Percentiles rank a stretch among this genome's conserved stretches.
These are phyloP conservation scores for Candida nemodendra DNA, from an alignment of 805 yeast species.

Conservation along the genomic window DNA sequence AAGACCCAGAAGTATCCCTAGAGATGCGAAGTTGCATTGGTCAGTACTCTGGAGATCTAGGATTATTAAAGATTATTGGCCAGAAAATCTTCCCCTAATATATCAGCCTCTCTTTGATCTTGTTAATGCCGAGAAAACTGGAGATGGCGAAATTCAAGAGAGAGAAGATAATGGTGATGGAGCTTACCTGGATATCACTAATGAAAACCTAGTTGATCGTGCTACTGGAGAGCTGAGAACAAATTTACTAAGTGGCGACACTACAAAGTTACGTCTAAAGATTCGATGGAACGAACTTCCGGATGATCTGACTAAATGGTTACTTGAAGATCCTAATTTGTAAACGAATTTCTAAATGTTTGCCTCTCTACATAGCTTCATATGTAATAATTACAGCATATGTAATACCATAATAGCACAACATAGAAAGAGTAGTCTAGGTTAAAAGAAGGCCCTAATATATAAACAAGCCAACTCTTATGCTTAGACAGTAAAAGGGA, in stretches of 20 bases:
- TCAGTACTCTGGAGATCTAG: constrained; percentile 58
- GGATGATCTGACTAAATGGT: constrained; percentile 30
- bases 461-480: background rate
- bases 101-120: constrained; percentile 26
- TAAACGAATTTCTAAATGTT: constrained; percentile 4
- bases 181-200: constrained; percentile 11
- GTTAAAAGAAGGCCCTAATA: background rate
- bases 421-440: background rate
- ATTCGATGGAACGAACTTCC: constrained; percentile 35
- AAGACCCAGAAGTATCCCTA: constrained; percentile 48
- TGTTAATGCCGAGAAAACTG: constrained; percentile 4
- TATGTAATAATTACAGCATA: constrained; percentile 2
- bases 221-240: constrained; percentile 19
- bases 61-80: constrained; percentile 44
- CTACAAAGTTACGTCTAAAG: constrained; percentile 15
- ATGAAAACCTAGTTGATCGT: constrained; percentile 21
- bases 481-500: background rate
- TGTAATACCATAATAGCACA: background rate
- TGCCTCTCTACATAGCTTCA: no score
- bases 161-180: constrained; percentile 6
- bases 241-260: constrained; percentile 6
- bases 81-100: constrained; percentile 40
- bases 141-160: constrained; percentile 1
- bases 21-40: constrained; percentile 52
- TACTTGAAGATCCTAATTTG: constrained; percentile 13